Conservation (phyloP, 2,329 filamentous ascomycete species). For the Cladosporium sp. region DNA sequence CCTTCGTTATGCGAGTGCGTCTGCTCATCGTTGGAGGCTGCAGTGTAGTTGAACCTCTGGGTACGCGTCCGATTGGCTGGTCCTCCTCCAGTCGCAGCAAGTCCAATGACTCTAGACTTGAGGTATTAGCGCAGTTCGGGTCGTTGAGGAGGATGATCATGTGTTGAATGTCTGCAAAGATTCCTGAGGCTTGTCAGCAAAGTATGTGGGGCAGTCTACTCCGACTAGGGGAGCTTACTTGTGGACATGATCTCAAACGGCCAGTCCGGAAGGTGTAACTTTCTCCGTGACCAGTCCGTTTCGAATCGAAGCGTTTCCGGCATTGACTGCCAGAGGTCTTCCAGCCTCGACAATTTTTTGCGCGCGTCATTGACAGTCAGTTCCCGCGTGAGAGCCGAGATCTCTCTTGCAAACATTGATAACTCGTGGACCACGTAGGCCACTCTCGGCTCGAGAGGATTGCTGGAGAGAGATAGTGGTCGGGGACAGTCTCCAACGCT, state of each 20-base stretch:
- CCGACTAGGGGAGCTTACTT: constrained; percentile 28
- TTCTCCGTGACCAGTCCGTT: constrained; percentile 38
- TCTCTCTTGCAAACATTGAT: constrained; percentile 44
- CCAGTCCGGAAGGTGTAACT: constrained; percentile 41
- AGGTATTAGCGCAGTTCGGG: background rate
- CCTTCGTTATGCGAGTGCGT: background rate
- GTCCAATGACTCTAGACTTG: too few relatives aligned
- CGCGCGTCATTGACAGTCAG: constrained; percentile 36
- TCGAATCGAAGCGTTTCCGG: constrained; percentile 45
- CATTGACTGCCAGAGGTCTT: constrained; percentile 42
- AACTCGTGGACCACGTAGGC: constrained; percentile 45
- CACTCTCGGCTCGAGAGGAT: constrained; percentile 40
- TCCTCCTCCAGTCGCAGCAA: too few relatives aligned
- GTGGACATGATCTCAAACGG: constrained; percentile 43
- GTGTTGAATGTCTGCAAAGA: background rate
- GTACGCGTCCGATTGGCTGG: too few relatives aligned
- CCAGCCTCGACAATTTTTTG: constrained; percentile 43
- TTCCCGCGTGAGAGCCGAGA: constrained; percentile 36
- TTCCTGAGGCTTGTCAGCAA: background rate
- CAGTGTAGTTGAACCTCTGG: too few relatives aligned
- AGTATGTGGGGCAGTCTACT: too few relatives aligned
- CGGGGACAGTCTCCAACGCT: constrained; percentile 47
- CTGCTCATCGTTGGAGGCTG: background rate
- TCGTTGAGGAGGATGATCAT: background rate
- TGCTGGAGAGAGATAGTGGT: constrained; percentile 42